Percentiles rank a stretch among this genome's conserved stretches.
Conservation (phyloP, 306 rosid species). For the Begonia masoniana region DNA sequence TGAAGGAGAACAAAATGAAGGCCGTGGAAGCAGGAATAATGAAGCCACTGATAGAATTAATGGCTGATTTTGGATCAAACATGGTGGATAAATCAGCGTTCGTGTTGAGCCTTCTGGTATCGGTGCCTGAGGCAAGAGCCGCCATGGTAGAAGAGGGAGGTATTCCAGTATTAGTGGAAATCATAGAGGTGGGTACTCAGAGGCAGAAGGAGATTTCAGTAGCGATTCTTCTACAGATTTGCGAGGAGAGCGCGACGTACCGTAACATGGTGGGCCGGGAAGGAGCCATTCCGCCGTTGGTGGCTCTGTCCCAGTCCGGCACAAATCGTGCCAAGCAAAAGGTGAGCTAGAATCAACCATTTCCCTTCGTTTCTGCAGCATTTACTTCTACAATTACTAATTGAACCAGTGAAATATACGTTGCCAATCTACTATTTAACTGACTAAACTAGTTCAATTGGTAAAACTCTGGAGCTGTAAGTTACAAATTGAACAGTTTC, state of each 20-base stretch:
- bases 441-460: no score
- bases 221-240: conserved; percentile 55
- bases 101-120: conserved; percentile 62
- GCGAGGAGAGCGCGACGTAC: conserved; percentile 49
- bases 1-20: conserved; percentile 67
- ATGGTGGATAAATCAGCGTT: conserved; percentile 95
- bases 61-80: conserved; percentile 83
- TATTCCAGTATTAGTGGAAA: conserved; percentile 82
- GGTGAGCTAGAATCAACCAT: conserved; percentile 24
- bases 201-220: conserved; percentile 83
- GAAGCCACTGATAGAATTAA: conserved; percentile 71
- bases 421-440: no score
- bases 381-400: no score
- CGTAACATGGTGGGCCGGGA: conserved; percentile 86
- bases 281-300: conserved; percentile 94
- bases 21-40: conserved; percentile 81
- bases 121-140: conserved; percentile 52
- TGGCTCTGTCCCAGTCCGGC: conserved; percentile 84
- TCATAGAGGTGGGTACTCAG: conserved; percentile 77
- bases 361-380: no score
- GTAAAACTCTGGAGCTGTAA: no score
- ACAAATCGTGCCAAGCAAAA: conserved; percentile 94
- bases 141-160: conserved; percentile 90
- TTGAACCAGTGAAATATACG: no score
- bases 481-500: no score